Conservation (phyloP, 2,329 filamentous ascomycete genomes). For the Xylariales sp. region DNA sequence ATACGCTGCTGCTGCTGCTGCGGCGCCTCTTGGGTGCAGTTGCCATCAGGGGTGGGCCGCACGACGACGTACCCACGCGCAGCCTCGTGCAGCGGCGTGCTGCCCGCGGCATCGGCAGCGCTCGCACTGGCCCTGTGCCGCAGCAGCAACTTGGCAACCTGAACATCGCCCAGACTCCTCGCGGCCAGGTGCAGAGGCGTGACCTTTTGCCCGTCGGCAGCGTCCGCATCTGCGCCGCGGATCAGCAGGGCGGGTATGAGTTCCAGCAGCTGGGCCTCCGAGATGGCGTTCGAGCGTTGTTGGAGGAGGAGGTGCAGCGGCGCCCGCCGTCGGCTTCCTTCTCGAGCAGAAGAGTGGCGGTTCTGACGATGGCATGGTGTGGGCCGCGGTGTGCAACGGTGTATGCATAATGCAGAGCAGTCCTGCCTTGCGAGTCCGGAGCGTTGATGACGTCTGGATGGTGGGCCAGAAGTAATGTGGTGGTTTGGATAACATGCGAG, state of each 20-base stretch:
- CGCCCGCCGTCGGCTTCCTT: background rate
- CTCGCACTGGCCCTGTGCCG: background rate
- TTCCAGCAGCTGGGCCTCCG: background rate
- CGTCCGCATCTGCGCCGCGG: background rate
- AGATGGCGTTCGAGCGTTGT: background rate
- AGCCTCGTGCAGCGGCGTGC: background rate
- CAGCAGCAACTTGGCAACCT: background rate
- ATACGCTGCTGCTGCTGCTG: background rate
- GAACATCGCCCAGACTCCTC: background rate
- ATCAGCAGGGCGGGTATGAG: background rate
- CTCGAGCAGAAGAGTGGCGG: background rate
- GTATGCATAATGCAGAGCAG: background rate
- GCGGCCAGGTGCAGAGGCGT: background rate
- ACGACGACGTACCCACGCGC: background rate
- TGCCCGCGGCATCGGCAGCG: background rate
- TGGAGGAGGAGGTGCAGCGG: background rate
- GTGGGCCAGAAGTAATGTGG: background rate
- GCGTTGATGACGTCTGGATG: background rate
- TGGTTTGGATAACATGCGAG: background rate
- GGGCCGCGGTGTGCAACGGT: background rate
- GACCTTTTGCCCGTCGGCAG: background rate
- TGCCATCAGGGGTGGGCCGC: background rate
- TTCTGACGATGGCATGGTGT: background rate
- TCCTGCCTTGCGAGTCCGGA: background rate
- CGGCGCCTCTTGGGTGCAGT: background rate